Evolutionary conservation across 2,329 filamentous ascomycete genomes (phyloP).

Genomic region (Exserohilum rostratum): DNA sequence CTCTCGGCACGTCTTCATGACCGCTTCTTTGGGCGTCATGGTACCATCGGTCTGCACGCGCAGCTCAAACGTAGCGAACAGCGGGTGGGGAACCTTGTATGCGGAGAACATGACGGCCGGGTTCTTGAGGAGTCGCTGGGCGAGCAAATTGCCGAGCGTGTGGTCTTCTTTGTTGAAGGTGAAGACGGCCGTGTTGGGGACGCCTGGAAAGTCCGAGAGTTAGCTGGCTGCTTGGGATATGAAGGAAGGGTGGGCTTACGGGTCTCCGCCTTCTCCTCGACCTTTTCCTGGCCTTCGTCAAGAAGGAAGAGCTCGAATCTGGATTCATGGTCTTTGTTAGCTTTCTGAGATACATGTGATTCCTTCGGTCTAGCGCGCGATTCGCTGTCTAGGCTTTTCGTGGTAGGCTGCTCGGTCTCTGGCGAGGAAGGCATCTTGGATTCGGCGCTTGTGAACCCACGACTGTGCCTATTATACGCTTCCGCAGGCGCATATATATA

Average conservation of each 20-base stretch:
- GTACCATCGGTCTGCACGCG: constrained; percentile 91
- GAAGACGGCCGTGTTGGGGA: constrained; percentile 95
- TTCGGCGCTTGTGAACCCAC: not conserved
- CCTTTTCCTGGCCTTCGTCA: constrained; percentile 87
- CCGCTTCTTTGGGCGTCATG: constrained; percentile 85
- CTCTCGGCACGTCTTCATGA: constrained; percentile 80
- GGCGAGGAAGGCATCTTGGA: constrained; percentile 8
- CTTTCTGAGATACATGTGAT: constrained; percentile 11
- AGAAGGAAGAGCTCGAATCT: constrained; percentile 96
- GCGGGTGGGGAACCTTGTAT: constrained; percentile 71
- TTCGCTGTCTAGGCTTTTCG: constrained; percentile 13
- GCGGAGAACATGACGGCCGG: constrained; percentile 86
- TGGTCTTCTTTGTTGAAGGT: constrained; percentile 96
- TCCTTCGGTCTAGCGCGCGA: constrained; percentile 16
- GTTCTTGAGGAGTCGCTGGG: constrained; percentile 82
- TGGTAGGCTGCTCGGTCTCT: constrained; percentile 18
- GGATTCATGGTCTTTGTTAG: constrained; percentile 28
- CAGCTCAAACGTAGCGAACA: constrained; percentile 64
- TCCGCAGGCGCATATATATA: constrained; percentile 1
- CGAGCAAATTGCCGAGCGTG: constrained; percentile 88
- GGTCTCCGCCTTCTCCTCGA: constrained; percentile 85
- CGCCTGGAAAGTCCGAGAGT: constrained; percentile 61
- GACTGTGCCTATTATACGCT: too few species aligned
- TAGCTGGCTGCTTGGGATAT: not conserved
- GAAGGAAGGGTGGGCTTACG: constrained; percentile 62